These are phyloP conservation scores for Salvia splendens DNA, from an alignment of 257 asterid genomes.

Conservation along the genomic window DNA sequence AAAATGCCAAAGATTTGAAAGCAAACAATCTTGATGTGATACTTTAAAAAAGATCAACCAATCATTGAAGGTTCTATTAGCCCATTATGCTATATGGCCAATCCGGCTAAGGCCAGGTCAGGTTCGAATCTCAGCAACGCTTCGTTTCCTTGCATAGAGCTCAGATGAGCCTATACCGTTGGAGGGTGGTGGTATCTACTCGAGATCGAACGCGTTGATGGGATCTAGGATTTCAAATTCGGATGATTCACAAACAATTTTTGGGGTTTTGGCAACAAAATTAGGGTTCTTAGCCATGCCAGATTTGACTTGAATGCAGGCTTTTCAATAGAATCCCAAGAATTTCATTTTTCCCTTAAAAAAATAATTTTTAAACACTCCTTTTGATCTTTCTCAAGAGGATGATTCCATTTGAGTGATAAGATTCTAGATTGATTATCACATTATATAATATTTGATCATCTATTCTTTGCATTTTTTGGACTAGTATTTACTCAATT, in stretches of 20 bases:
- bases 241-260: conserved; percentile 47
- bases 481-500: no score
- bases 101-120: not conserved
- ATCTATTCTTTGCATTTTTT: no score
- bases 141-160: not conserved
- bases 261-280: conserved; percentile 9
- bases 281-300: conserved; percentile 21
- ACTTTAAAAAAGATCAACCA: conserved; percentile 28
- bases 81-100: conserved; percentile 3
- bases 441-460: no score
- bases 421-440: conserved; percentile 28
- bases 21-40: conserved; percentile 35
- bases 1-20: conserved; percentile 34
- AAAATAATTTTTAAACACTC: not conserved
- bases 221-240: conserved; percentile 25
- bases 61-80: conserved; percentile 30
- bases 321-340: conserved; percentile 41
- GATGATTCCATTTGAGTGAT: conserved; percentile 30
- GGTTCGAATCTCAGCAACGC: not conserved
- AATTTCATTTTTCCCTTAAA: conserved; percentile 27
- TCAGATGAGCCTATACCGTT: conserved; percentile 6
- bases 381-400: conserved; percentile 29
- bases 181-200: conserved; percentile 23
- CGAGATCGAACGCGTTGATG: not conserved
- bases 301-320: conserved; percentile 26